Base-by-base conservation (phyloP, 2,329 filamentous ascomycete species). In the Aschersonia sp. region DNA sequence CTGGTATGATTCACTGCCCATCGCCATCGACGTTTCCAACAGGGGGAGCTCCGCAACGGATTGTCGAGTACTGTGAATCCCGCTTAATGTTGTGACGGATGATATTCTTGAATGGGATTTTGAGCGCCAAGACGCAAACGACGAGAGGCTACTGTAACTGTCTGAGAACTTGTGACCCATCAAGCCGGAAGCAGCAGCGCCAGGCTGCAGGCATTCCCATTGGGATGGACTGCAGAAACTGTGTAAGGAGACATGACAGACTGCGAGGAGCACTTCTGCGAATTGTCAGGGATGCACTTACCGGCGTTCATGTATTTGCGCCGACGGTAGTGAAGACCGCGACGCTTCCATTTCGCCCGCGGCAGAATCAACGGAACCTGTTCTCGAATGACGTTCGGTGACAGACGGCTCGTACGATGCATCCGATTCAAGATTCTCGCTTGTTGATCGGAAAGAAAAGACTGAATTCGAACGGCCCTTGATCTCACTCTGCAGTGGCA, bases 91-190 rank as follows among this genome's bases (percentile, higher is more conserved):
- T 1, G 75, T 77, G 43, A 71, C 63, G 0, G 74, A 78, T 2
- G 75, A 77, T 45, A 75, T 65, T 40, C 74, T 65, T 2, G 75
- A 78, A 54, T 77, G 73, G 0, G 65, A 63, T 10, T 62, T 60
- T 1, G 71, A 74, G 1, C 64, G 67, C 3, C 72, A 69, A 3
- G 71, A 71, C 20, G 66, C 65, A 55, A 70, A 70, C 1, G 70
- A 74, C 3, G 73, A 73, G 12, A 74, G 58, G 48, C 71, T 78
- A 63, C 73, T 73, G 47, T 68, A 65, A 53, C 74, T 77, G 53
- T 72, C 68, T 1, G 73, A 76, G 48, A 61, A 51, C 44, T 53
- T 60, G 50, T 65, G 62, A 9, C 51, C 57, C 9, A 51, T 46
- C 30, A 47, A 32, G 20, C 48, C 47, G 5, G 48, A 35, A 20